Percentiles rank a stretch among this genome's conserved stretches.
Conservation (phyloP, 1,139 yeast species). For the Protomyces inouyei region DNA sequence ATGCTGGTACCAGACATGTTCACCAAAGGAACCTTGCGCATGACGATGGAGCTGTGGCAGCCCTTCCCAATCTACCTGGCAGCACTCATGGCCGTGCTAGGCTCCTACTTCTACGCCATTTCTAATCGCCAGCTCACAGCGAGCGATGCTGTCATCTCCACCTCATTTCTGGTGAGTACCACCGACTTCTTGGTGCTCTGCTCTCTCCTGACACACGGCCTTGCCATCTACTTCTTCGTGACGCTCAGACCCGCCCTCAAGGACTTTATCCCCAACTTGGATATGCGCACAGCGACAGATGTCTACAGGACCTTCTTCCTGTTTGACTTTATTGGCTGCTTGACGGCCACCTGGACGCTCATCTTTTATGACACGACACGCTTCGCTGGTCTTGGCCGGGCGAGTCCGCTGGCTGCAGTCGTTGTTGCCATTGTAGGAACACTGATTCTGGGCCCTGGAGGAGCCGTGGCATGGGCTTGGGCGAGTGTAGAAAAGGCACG, state of each 20-base stretch:
- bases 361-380: constrained; percentile 21
- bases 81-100: background rate
- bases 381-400: constrained; percentile 14
- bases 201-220: constrained; percentile 7
- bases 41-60: constrained; percentile 13
- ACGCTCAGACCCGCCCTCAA: background rate
- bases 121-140: constrained; percentile 2
- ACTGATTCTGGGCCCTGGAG: constrained; percentile 23
- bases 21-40: background rate
- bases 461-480: constrained; percentile 26
- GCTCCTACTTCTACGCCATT: constrained; percentile 6
- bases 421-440: constrained; percentile 17
- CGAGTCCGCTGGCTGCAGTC: constrained; percentile 8
- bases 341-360: constrained; percentile 17
- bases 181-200: constrained; percentile 13
- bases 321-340: constrained; percentile 14
- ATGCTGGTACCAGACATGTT: constrained; percentile 8
- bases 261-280: constrained; percentile 1
- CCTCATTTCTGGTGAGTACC: constrained; percentile 9
- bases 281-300: background rate
- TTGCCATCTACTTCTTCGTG: constrained; percentile 9
- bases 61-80: constrained; percentile 8
- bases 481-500: constrained; percentile 22
- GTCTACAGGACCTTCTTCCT: constrained; percentile 6
- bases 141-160: constrained; percentile 24